Evolutionary conservation across 768 basidiomycete genomes (phyloP).

Genomic region (Pulveroboletus ravenelii): DNA sequence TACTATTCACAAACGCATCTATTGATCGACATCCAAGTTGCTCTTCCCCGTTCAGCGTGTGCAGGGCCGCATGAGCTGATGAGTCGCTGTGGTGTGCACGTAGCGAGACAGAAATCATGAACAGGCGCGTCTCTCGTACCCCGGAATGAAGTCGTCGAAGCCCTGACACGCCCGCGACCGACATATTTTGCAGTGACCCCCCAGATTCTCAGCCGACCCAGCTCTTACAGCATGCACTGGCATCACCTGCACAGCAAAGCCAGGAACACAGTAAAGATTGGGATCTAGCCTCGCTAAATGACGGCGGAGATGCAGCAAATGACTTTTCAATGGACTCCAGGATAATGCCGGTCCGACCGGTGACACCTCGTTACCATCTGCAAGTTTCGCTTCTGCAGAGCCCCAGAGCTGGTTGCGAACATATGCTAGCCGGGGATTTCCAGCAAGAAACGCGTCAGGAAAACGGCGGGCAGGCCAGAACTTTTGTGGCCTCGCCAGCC

Average conservation of each 20-base stretch:
- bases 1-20: no score
- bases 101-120: constrained; percentile 27
- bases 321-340: constrained; percentile 42
- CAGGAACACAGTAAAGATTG: constrained; percentile 10
- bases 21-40: neutral
- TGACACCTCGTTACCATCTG: constrained; percentile 49
- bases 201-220: constrained; percentile 54
- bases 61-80: constrained; percentile 4
- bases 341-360: constrained; percentile 30
- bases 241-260: constrained; percentile 17
- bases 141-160: constrained; percentile 2
- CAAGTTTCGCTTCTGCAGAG: constrained; percentile 13
- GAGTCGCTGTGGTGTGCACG: neutral
- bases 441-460: constrained; percentile 47
- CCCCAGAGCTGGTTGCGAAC: constrained; percentile 11
- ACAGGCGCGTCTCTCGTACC: constrained; percentile 34
- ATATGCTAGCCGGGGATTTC: constrained; percentile 37
- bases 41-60: neutral
- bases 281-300: constrained; percentile 13
- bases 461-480: constrained; percentile 12
- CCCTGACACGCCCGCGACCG: constrained; percentile 8
- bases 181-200: constrained; percentile 34
- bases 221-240: constrained; percentile 44
- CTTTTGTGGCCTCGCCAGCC: constrained; percentile 21
- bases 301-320: constrained; percentile 23